phyloP scores from a whole-genome alignment of 108 stramenopile genomes.

The Parietichytrium sp. region DNA sequence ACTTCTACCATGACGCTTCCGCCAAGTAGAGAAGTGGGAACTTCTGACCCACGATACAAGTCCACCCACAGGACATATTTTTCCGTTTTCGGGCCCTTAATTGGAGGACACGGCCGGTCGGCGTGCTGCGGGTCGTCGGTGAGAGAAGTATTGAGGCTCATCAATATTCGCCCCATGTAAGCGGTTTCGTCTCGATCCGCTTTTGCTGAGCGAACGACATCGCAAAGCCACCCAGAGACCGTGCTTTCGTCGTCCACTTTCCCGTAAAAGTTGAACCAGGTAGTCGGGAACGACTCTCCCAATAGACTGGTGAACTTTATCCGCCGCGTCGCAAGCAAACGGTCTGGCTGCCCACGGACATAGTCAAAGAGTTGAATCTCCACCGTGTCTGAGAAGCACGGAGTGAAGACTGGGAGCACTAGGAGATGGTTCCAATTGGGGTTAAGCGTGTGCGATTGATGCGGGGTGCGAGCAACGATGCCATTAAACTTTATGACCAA shows the following conservation, averaged over 20 bases:
- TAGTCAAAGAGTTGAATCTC: slow-evolving; percentile 36
- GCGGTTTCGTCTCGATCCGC: neutral
- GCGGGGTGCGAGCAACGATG: neutral
- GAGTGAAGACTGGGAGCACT: slow-evolving; percentile 14
- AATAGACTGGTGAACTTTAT: slow-evolving; percentile 12
- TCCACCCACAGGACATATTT: neutral
- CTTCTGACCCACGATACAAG: neutral
- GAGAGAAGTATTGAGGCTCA: neutral
- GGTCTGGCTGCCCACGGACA: slow-evolving; percentile 26
- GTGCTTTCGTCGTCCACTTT: slow-evolving; percentile 7
- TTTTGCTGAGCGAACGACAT: slow-evolving; percentile 15
- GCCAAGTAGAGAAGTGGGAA: neutral
- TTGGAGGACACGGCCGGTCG: neutral
- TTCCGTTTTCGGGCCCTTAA: slow-evolving; percentile 19
- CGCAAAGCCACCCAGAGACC: slow-evolving; percentile 29
- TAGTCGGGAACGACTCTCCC: slow-evolving; percentile 13
- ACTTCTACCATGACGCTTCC: slow-evolving; percentile 13
- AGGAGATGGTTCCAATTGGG: slow-evolving; percentile 28
- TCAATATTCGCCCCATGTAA: slow-evolving; percentile 29
- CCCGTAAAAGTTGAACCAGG: slow-evolving; percentile 34
- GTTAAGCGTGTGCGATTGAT: neutral
- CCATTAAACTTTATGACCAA: slow-evolving; percentile 9
- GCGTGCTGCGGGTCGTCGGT: neutral
- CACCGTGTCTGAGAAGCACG: slow-evolving; percentile 12
- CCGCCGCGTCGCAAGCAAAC: neutral